These are phyloP conservation scores for Thozetella sp. DNA, from an alignment of 495 filamentous ascomycete species.

Conservation along the genomic window DNA sequence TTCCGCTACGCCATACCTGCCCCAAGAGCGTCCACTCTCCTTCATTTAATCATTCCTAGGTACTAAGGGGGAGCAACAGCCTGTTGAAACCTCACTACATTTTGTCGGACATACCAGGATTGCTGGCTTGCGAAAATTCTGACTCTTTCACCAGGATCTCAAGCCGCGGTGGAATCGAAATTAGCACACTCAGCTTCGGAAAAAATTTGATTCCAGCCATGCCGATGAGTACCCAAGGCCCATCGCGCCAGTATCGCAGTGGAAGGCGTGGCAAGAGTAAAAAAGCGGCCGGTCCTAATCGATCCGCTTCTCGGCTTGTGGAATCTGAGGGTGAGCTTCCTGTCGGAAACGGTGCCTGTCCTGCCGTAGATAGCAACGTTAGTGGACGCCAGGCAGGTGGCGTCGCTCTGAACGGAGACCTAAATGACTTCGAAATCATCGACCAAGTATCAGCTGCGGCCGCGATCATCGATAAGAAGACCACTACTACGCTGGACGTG, in stretches of 20 bases:
- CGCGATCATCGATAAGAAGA: too few relatives aligned
- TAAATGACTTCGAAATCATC: neutral
- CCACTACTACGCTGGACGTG: too few relatives aligned
- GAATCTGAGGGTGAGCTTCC: neutral
- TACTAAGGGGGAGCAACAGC: too few relatives aligned
- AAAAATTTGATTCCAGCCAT: neutral
- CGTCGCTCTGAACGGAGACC: neutral
- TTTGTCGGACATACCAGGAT: too few relatives aligned
- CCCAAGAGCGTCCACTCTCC: too few relatives aligned
- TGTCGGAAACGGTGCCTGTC: neutral
- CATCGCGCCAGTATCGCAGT: neutral
- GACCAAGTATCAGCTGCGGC: too few relatives aligned
- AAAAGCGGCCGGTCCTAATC: neutral
- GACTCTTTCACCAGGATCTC: too few relatives aligned
- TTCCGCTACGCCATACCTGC: too few relatives aligned
- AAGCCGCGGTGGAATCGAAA: too few relatives aligned
- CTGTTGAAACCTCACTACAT: too few relatives aligned
- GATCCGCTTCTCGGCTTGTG: neutral
- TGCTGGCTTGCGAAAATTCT: neutral
- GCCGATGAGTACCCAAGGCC: neutral
- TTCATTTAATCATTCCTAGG: too few relatives aligned
- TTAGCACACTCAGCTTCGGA: neutral
- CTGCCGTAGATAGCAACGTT: neutral
- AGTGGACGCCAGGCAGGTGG: neutral
- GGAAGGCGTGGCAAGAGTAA: neutral